Base-by-base conservation (phyloP, 129 eudicot genomes). In the carrot (Daucus carota) region DNA sequence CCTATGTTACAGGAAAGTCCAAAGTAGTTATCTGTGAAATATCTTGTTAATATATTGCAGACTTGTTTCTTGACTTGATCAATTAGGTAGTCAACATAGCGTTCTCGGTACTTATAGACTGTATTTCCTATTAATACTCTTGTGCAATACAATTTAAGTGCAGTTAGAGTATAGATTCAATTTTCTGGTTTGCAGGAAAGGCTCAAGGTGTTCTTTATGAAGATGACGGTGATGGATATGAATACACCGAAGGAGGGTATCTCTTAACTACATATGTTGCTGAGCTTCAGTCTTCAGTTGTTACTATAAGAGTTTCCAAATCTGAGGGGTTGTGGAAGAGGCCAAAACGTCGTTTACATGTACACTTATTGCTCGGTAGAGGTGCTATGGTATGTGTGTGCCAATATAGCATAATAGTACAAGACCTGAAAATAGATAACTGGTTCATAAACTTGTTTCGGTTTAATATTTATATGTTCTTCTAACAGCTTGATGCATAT, bases 151-250 rank as follows among this genome's bases (percentile, higher is more conserved):
- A 67, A 6, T 5, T 62, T 28, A 68, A 42, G 26, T 79, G 67
- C 31, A 16, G 20, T 76, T 71, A 59, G 22, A 38, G 34, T 42
- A 41, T 42, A 47, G 29, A 32, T 75, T 36, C 12, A 24, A 24
- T 50, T 78, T 48, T 74, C 57, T 26, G 46, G 57, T 81, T 74
- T 81, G 75, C 90, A 87, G 98, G 98, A 69, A 91, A 89, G 85
- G 97, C 96, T 77, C 83, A 89, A 81, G 99, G 99, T 70, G 80
- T 87, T 74, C 85, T 95, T 43, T 95, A 83, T 77, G 99, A 95
- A 86, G 99, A 95, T 78, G 94, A 91, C 77, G 99, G 99, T 70
- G 97, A 95, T 83, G 97, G 99, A 31, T 95, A 89, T 78, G 94
- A 73, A 79, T 95, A 89, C 84, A 82, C 73, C 36, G 83, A 71